Evolutionary conservation across 768 basidiomycete genomes (phyloP), one percentile per base, ranked within the genome.

Genomic region (Auriscalpium vulgare): DNA sequence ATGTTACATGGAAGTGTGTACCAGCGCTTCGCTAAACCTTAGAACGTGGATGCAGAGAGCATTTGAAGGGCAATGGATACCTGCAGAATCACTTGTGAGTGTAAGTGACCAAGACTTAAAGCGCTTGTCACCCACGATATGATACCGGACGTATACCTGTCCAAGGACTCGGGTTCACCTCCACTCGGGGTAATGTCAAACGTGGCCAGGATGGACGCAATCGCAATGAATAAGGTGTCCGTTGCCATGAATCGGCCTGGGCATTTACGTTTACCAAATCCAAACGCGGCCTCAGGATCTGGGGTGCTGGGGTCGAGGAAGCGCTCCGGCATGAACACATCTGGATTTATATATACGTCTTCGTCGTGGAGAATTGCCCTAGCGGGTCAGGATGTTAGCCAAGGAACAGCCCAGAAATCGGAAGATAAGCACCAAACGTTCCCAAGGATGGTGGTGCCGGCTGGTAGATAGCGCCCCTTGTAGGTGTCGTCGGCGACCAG

Each of bases 281-380:
- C 50, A 38, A 51, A 51, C 2, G 37, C 50, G 6, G 36, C 29
- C n/a, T 51, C 36, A 10, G 29, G 50, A 16, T 36, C 36, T 10
- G 35, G 10, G 14, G 34, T 19, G 9, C 13, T 53, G 4, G 29
- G 38, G 34, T 34, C 52, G 52, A 53, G 52, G 52, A 53, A 53
- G 14, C 52, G 43, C 16, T 53, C 52, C 35, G 52, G 52, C 16
- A 37, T 43, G 40, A 53, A 53, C 21, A 11, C 13, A 2, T 53
- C 44, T 1, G 52, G 52, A 34, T 45, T 44, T 19, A 43, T 37
- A 13, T 44, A 53, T 16, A 19, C 37, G 35, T 43, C 38, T 1
- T 37, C 38, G 34, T 53, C 52, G 52, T 53, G 52, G 35, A 35
- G 19, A 23, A 53, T 53, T 14, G 52, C 40, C 52, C 52, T 53